Base-by-base conservation (phyloP, 2,329 filamentous ascomycete species). In the Claviceps quebecensis region DNA sequence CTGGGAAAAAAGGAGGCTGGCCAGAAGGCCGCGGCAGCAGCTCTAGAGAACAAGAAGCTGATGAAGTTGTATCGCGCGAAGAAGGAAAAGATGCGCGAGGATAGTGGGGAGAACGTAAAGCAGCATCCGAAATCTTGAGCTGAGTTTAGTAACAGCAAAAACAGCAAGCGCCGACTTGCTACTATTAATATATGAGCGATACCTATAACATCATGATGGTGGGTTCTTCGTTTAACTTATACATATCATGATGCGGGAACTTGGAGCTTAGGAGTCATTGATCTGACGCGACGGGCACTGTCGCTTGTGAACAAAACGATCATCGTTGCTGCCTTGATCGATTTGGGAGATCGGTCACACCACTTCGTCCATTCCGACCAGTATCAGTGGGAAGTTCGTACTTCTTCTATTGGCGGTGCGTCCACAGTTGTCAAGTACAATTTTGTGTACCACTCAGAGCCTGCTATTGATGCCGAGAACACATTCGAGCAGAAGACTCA, bases 1-100 rank as follows among this genome's bases (percentile, higher is more conserved):
- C 67, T 79, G 55, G 79, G 75, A 51, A 88, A 88, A 67, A 79
- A 77, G 52, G 82, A 87, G 52, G 86, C 85, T 1, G 82, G 81
- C 0, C 70, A 76, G 14, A 81, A 77, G 56, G 86, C 86, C 1
- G 86, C 86, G 1, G 66, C 70, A 43, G 70, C 72, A 57, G 84
- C 83, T 0, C 59, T 90, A 61, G 69, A 74, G 43, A 82, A 87
- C 60, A 83, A 81, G 63, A 84, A 82, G 59, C 57, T 86, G 56
- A 77, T 81, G 47, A 73, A 72, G 55, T 60, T 65, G 23, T 75
- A 74, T 40, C 59, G 63, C 22, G 67, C 70, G 22, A 76, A 74
- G 60, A 81, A 75, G 65, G 49, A 50, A 34, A 14, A 36, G 23
- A 39, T 26, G 19, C 38, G 23, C 8, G 43, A 49, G 22, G 22